Evolutionary conservation across 2,329 filamentous ascomycete genomes (phyloP), one percentile per base, ranked within the genome.

Genomic region (Ceratocystis albifundus): DNA sequence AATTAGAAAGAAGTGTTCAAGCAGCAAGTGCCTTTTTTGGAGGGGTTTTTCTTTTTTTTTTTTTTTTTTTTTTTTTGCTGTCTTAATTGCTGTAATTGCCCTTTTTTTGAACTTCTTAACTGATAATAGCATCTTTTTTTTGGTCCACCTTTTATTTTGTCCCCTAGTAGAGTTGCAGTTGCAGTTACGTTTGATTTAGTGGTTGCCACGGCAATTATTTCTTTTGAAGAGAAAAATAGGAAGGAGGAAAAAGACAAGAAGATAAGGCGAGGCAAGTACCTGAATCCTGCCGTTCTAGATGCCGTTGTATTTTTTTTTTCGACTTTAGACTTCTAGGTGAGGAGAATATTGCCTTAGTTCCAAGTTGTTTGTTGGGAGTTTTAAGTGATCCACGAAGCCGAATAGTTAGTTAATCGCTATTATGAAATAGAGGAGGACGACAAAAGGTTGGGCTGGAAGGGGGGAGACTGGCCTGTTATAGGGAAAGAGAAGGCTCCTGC

Each of bases 201-300:
- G 48, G 48, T 53, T 53, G 48, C 48, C 48, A 20, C 48, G 20
- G 48, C 48, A 53, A 53, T 53, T 25, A 53, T 22, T 53, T 22
- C 8, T 53, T 20, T 28, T 46, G n/a, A 30, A 62, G 5, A 20
- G 7, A 32, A 7, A 32, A 28, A 10, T 6, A 25, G n/a, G 15
- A 1, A 28, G 3, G 44, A 46, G 30, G 30, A 28, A 17, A 41
- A 28, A 62, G 36, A 25, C 17, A 15, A 36, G 22, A 25, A 28
- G 61, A 25, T 8, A 17, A 41, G 22, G 20, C 25, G 7, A 57
- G 53, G 53, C 6, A 30, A 12, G 53, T 57, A 57, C 53, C 53
- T 57, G 53, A 25, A 57, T 57, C 53, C 53, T 57, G 28, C 53
- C 53, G 53, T 57, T 57, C 28, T 30, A 57, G 53, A 57, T 28